Evolutionary conservation across 2,329 filamentous ascomycete genomes (phyloP).

Genomic region (Aschersonia sp.): DNA sequence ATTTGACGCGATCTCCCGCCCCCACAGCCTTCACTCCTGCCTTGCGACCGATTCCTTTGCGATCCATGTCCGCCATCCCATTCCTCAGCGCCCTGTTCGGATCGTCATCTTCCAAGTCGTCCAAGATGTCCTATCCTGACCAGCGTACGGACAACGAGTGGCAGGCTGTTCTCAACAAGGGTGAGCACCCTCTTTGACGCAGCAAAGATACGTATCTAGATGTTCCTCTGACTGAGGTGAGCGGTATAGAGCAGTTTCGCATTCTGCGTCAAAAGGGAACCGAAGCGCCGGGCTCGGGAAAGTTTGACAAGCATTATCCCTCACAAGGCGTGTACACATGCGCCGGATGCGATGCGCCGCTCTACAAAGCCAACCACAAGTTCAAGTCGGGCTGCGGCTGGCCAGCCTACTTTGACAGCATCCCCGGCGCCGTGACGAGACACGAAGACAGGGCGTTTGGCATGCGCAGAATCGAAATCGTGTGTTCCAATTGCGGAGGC

Average conservation of each 20-base stretch:
- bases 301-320: constrained; percentile 78
- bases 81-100: constrained; percentile 67
- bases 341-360: constrained; percentile 69
- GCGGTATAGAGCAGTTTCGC: constrained; percentile 71
- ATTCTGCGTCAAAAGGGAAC: constrained; percentile 88
- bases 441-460: constrained; percentile 66
- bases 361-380: constrained; percentile 90
- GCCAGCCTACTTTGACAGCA: constrained; percentile 94
- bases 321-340: constrained; percentile 70
- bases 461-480: constrained; percentile 83
- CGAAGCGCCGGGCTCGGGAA: constrained; percentile 64
- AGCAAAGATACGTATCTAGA: too few species aligned
- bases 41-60: constrained; percentile 14
- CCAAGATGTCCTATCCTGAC: constrained; percentile 63
- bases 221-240: too few species aligned
- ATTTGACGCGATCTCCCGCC: constrained; percentile 20
- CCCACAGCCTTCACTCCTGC: constrained; percentile 4
- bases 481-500: constrained; percentile 87
- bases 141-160: constrained; percentile 74
- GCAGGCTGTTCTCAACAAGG: constrained; percentile 63
- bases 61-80: constrained; percentile 64
- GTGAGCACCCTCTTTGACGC: constrained; percentile 11
- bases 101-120: constrained; percentile 38
- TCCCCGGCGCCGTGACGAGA: constrained; percentile 78
- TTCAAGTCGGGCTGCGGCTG: constrained; percentile 95